A percentile compares a stretch with the other conserved stretches of the same genome.
Evolutionary conservation across 2,329 filamentous ascomycete species (phyloP).

Genomic region (Aspergillus felis): DNA sequence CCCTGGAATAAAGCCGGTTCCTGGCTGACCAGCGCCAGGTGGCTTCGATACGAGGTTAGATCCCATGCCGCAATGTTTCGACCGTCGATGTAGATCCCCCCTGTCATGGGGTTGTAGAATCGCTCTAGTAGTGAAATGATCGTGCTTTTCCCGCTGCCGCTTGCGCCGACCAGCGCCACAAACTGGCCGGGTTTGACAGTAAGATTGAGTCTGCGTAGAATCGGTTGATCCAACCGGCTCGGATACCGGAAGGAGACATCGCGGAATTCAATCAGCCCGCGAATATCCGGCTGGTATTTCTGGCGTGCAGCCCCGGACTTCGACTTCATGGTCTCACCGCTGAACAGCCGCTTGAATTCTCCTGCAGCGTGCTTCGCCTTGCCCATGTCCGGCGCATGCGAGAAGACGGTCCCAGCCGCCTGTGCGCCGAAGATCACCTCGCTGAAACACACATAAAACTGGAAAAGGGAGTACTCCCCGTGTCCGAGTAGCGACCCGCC

Average conservation of each 20-base stretch:
- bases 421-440: slow-evolving; percentile 88
- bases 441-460: slow-evolving; percentile 90
- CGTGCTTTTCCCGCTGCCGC: slow-evolving; percentile 90
- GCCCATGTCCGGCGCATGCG: slow-evolving; percentile 86
- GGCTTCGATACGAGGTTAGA: slow-evolving; percentile 77
- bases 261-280: slow-evolving; percentile 82
- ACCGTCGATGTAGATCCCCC: slow-evolving; percentile 76
- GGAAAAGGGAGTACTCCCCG: slow-evolving; percentile 70
- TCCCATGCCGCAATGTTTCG: slow-evolving; percentile 77
- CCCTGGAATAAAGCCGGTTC: slow-evolving; percentile 95
- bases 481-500: slow-evolving; percentile 72
- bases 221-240: slow-evolving; percentile 81
- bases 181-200: slow-evolving; percentile 46
- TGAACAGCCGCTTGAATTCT: slow-evolving; percentile 77
- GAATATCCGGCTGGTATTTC: slow-evolving; percentile 39
- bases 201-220: slow-evolving; percentile 74
- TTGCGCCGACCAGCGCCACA: slow-evolving; percentile 79
- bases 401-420: slow-evolving; percentile 84
- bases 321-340: slow-evolving; percentile 65
- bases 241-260: slow-evolving; percentile 94
- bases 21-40: slow-evolving; percentile 84
- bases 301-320: slow-evolving; percentile 26
- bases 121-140: slow-evolving; percentile 88
- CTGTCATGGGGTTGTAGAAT: slow-evolving; percentile 85
- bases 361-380: slow-evolving; percentile 83